Percentiles rank a stretch among this genome's conserved stretches.
phyloP scores from a whole-genome alignment of 2,329 filamentous ascomycete genomes.

The Aschersonia sp. region DNA sequence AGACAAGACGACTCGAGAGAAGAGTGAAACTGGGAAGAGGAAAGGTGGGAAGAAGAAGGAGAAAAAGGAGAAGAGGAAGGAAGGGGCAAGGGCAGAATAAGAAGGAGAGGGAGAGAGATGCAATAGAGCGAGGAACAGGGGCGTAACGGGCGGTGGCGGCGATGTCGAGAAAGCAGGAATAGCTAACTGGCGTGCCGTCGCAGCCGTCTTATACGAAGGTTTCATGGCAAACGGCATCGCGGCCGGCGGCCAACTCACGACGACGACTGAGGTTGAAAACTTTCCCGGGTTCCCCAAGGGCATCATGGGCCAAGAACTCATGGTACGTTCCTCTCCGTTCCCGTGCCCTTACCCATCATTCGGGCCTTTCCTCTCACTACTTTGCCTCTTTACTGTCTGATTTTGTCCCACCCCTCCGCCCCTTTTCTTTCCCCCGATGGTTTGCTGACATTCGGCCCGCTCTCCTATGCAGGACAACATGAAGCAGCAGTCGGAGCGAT shows the following conservation, averaged over 20 bases:
- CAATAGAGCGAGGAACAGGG: no score
- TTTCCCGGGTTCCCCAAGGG: constrained; percentile 87
- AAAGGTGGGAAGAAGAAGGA: no score
- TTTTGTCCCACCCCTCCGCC: constrained; percentile 8
- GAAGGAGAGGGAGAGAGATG: no score
- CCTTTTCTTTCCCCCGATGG: neutral
- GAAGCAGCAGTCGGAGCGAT: constrained; percentile 78
- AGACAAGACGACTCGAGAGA: no score
- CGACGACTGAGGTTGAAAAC: constrained; percentile 97
- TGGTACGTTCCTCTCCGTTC: constrained; percentile 33
- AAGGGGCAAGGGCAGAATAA: no score
- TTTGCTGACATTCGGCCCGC: neutral
- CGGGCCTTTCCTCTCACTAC: neutral
- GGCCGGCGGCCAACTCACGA: constrained; percentile 91
- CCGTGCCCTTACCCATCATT: neutral
- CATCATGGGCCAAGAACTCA: constrained; percentile 75
- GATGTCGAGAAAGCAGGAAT: no score
- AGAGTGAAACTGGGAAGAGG: no score
- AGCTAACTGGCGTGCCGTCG: no score
- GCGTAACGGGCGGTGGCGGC: no score
- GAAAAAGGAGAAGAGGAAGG: no score
- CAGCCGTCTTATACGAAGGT: constrained; percentile 86
- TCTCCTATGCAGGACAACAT: constrained; percentile 58
- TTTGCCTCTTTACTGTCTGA: neutral
- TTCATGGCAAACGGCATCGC: constrained; percentile 96